These are phyloP conservation scores for Thalia dealbata DNA, from an alignment of 176 grass and related monocot species.

Conservation along the genomic window DNA sequence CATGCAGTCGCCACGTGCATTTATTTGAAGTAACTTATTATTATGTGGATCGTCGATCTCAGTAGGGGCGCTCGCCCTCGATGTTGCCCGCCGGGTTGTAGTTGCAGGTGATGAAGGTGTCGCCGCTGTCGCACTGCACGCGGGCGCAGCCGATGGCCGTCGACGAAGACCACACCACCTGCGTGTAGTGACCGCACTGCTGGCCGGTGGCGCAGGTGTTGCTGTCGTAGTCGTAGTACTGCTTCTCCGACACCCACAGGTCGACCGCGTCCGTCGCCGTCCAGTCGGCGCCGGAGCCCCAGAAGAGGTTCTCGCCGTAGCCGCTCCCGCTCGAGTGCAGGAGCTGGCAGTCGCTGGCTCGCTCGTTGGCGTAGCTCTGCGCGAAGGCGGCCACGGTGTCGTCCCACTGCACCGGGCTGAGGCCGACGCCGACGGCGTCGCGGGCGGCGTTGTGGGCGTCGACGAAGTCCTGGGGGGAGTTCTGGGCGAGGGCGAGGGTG, in stretches of 20 bases:
- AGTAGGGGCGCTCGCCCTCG: neutral
- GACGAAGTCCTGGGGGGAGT: slow-evolving; percentile 23
- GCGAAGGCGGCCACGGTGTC: slow-evolving; percentile 8
- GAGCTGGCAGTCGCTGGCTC: slow-evolving; percentile 4
- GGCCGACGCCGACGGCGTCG: neutral
- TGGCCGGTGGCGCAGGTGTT: slow-evolving; percentile 7
- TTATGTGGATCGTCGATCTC: no score
- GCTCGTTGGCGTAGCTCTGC: slow-evolving; percentile 14
- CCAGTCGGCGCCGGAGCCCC: neutral
- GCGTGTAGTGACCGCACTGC: slow-evolving; percentile 18
- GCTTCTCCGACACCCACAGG: slow-evolving; percentile 15
- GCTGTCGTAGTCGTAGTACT: slow-evolving; percentile 8
- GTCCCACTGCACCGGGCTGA: slow-evolving; percentile 14
- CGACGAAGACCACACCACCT: slow-evolving; percentile 25
- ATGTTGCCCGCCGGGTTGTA: slow-evolving; percentile 15
- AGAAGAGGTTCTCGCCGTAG: slow-evolving; percentile 29
- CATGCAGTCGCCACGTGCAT: no score
- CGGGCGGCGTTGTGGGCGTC: slow-evolving; percentile 11
- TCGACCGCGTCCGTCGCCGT: slow-evolving; percentile 9
- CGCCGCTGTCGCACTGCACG: slow-evolving; percentile 8
- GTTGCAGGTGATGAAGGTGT: slow-evolving; percentile 22
- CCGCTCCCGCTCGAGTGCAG: slow-evolving; percentile 18
- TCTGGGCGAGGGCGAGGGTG: slow-evolving; percentile 11
- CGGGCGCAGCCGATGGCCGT: slow-evolving; percentile 8
- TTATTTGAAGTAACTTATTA: no score